Evolutionary conservation across 2,329 filamentous ascomycete genomes (phyloP).

Genomic region (Lachnellula willkommii): DNA sequence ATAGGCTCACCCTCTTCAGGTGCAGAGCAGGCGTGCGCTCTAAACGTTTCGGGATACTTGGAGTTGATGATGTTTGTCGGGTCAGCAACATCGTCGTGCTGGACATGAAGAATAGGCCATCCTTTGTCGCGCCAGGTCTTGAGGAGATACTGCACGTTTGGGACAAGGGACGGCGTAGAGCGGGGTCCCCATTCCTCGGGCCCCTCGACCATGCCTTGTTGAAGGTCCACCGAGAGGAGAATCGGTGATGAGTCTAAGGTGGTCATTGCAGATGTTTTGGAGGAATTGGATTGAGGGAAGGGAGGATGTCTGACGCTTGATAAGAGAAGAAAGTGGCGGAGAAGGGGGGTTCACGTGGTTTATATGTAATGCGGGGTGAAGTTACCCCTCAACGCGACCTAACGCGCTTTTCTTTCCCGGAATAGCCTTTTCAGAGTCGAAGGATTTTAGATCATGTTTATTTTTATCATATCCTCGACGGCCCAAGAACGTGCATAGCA

Average conservation of each 20-base stretch:
- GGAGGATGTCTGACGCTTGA: no score
- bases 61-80: conserved; percentile 11
- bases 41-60: conserved; percentile 10
- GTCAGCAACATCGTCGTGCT: conserved; percentile 17
- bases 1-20: conserved; percentile 10
- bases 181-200: conserved; percentile 17
- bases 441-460: neutral
- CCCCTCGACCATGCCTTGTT: conserved; percentile 16
- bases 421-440: neutral
- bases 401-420: neutral
- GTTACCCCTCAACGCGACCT: neutral
- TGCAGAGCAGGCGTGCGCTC: conserved; percentile 14
- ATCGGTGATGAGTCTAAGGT: conserved; percentile 7
- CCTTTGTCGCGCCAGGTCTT: conserved; percentile 12
- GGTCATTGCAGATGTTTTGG: neutral
- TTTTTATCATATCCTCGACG: neutral
- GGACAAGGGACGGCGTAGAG: conserved; percentile 19
- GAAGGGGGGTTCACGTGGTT: neutral
- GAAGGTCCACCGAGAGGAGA: conserved; percentile 22
- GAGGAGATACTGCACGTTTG: conserved; percentile 16
- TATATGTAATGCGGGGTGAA: neutral
- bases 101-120: conserved; percentile 20
- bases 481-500: no score
- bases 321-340: neutral
- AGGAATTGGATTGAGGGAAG: neutral